Percentiles rank a stretch among this genome's conserved stretches.
phyloP scores from a whole-genome alignment of 2,329 filamentous ascomycete species.

The Cercospora sp. region DNA sequence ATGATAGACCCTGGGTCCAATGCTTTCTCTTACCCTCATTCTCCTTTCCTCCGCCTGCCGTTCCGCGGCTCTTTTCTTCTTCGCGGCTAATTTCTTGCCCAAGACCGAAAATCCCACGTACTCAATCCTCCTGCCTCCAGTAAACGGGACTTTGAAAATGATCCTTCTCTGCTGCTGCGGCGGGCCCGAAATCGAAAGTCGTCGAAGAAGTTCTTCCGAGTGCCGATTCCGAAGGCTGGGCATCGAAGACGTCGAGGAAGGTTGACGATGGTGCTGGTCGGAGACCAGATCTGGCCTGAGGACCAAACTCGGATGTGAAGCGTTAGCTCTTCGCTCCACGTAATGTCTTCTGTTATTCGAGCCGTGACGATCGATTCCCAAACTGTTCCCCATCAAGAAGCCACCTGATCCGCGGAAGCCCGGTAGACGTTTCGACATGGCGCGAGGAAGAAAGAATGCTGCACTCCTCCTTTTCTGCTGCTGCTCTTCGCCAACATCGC shows the following conservation, averaged over 20 bases:
- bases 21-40: slow-evolving; percentile 55
- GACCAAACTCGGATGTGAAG: slow-evolving; percentile 12
- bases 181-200: slow-evolving; percentile 11
- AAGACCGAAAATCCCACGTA: slow-evolving; percentile 54
- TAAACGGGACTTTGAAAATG: slow-evolving; percentile 29
- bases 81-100: slow-evolving; percentile 49
- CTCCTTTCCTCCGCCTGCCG: slow-evolving; percentile 54
- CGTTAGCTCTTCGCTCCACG: slow-evolving; percentile 33
- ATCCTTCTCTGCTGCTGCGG: slow-evolving; percentile 17
- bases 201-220: slow-evolving; percentile 30
- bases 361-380: slow-evolving; percentile 55
- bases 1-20: slow-evolving; percentile 36
- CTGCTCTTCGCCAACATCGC: slow-evolving; percentile 37
- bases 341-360: slow-evolving; percentile 46
- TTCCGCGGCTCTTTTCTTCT: slow-evolving; percentile 47
- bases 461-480: slow-evolving; percentile 5
- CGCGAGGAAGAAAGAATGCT: slow-evolving; percentile 30
- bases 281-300: background rate
- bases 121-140: slow-evolving; percentile 48
- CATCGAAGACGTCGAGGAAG: background rate
- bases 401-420: slow-evolving; percentile 46
- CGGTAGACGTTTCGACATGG: slow-evolving; percentile 38
- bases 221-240: slow-evolving; percentile 8
- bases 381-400: slow-evolving; percentile 56
- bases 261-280: background rate